phyloP scores from a whole-genome alignment of 495 filamentous ascomycete species.

The Penicillium coprophilum region DNA sequence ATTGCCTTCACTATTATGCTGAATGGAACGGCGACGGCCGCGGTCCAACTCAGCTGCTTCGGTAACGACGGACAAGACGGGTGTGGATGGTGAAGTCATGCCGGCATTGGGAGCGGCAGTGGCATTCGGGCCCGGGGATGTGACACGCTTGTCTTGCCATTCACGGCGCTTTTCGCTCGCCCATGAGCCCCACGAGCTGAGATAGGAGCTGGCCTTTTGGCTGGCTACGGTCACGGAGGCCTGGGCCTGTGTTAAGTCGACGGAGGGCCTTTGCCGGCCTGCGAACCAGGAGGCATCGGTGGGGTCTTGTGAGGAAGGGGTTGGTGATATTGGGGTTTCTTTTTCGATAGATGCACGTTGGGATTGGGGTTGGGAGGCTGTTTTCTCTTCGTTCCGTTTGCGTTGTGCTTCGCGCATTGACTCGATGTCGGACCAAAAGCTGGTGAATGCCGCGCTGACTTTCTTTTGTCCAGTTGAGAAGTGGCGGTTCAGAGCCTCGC shows the following conservation, averaged over 20 bases:
- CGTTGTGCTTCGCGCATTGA: conserved; percentile 78
- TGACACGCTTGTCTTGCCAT: conserved; percentile 48
- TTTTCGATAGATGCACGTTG: conserved; percentile 40
- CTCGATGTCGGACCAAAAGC: conserved; percentile 87
- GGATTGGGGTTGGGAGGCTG: conserved; percentile 28
- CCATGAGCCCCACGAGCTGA: conserved; percentile 95
- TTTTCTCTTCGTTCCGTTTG: conserved; percentile 61
- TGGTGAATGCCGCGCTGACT: conserved; percentile 78
- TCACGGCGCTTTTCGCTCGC: conserved; percentile 82
- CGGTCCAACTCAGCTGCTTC: conserved; percentile 36
- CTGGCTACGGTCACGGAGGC: conserved; percentile 65
- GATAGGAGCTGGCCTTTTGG: conserved; percentile 78
- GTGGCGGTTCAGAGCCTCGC: conserved; percentile 75
- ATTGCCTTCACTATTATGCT: conserved; percentile 33
- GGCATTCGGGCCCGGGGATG: conserved; percentile 27
- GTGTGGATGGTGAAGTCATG: conserved; percentile 31
- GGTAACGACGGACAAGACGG: conserved; percentile 28
- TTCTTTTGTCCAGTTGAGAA: conserved; percentile 81
- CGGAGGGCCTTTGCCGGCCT: conserved; percentile 39
- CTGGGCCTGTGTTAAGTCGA: conserved; percentile 65
- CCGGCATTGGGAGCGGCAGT: neutral
- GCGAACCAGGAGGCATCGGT: conserved; percentile 30
- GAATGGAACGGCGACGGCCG: conserved; percentile 36
- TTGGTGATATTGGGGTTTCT: conserved; percentile 25
- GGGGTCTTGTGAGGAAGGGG: conserved; percentile 19